Conservation (phyloP, 441 rosid species). For the Eruca vesicaria region DNA sequence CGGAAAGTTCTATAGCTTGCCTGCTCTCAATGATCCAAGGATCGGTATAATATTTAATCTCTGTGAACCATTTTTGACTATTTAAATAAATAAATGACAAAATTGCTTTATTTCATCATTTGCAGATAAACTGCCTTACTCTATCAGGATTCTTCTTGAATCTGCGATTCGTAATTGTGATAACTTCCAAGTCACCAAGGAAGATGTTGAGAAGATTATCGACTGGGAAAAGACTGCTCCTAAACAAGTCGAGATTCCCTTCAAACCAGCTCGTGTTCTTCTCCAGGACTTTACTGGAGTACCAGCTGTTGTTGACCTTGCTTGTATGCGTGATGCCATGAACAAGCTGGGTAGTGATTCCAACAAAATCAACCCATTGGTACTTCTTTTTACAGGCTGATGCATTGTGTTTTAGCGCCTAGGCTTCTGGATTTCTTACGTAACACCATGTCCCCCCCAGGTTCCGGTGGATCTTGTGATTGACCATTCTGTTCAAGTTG, state of each 20-base stretch:
- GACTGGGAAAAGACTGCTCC: constrained; percentile 95
- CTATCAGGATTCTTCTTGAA: constrained; percentile 93
- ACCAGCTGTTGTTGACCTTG: constrained; percentile 79
- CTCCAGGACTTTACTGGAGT: constrained; percentile 42
- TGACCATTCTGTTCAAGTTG: constrained; percentile 99
- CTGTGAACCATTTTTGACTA: constrained; percentile 2
- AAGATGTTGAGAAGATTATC: constrained; percentile 92
- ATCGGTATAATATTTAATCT: constrained; percentile 52
- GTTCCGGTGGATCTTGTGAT: constrained; percentile 98
- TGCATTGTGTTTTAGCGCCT: not conserved
- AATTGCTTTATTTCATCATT: not conserved
- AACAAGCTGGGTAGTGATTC: constrained; percentile 86
- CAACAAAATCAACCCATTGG: constrained; percentile 95
- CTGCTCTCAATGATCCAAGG: constrained; percentile 94
- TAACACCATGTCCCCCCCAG: constrained; percentile 29
- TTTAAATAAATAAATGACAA: not conserved
- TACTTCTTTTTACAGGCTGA: constrained; percentile 4
- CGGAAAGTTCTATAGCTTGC: constrained; percentile 93
- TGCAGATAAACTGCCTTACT: constrained; percentile 90
- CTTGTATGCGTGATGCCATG: constrained; percentile 99
- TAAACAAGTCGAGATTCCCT: constrained; percentile 83
- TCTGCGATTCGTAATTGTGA: constrained; percentile 98
- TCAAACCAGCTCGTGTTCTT: constrained; percentile 89
- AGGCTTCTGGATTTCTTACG: constrained; percentile 11
- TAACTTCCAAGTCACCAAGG: constrained; percentile 95